Conservation (phyloP, 352 stramenopile genomes). For the Pythium oligandrum region DNA sequence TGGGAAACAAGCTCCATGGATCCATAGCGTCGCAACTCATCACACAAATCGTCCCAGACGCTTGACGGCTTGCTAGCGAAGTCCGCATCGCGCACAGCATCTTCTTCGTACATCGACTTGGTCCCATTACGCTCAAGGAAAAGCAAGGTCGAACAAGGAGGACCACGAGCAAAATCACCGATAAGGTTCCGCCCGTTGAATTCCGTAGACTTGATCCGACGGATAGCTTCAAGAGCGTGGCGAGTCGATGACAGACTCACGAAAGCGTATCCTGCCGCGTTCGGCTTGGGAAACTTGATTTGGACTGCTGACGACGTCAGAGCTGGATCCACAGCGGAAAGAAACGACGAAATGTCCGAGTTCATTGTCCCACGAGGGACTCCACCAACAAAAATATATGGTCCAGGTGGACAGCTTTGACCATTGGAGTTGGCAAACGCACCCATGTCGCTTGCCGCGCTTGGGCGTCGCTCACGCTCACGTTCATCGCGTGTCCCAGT, state of each 20-base stretch:
- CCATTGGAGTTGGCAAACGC: conserved; percentile 5
- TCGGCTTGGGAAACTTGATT: conserved; percentile 37
- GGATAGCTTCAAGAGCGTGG: conserved; percentile 49
- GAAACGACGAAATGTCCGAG: conserved; percentile 49
- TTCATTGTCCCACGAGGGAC: conserved; percentile 34
- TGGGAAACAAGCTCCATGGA: conserved; percentile 29
- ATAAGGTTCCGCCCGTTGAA: conserved; percentile 30
- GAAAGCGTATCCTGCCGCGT: conserved; percentile 53
- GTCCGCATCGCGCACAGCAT: conserved; percentile 41
- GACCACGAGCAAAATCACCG: conserved; percentile 66
- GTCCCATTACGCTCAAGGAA: conserved; percentile 54
- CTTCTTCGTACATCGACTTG: conserved; percentile 26
- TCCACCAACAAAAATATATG: conserved; percentile 72
- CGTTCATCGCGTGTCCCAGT: neutral
- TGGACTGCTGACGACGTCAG: conserved; percentile 45
- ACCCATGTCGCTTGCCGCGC: neutral
- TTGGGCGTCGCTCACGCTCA: neutral
- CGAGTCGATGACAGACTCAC: conserved; percentile 51
- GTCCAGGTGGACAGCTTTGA: conserved; percentile 47
- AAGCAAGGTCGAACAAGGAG: conserved; percentile 49
- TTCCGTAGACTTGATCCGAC: conserved; percentile 18
- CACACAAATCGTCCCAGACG: conserved; percentile 46
- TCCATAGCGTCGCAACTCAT: conserved; percentile 43
- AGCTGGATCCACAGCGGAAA: conserved; percentile 41
- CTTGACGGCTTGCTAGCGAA: conserved; percentile 31